Base-by-base conservation (phyloP, 768 basidiomycete species). In the Cystofilobasidium capitatum region DNA sequence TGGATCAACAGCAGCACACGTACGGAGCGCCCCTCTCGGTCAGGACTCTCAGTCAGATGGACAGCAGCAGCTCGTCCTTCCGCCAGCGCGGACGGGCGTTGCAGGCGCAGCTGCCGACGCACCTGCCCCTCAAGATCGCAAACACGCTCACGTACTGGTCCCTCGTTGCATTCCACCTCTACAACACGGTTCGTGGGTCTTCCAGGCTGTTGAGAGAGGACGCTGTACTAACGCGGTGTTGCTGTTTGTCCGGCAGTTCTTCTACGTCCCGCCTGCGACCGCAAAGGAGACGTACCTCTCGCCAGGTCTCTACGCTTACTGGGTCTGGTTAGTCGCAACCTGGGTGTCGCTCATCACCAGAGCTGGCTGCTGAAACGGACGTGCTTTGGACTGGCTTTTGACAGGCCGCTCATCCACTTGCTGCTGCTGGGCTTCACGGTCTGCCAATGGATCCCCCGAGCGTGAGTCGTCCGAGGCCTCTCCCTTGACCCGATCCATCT, bases 261-360 rank as follows among this genome's bases (percentile, higher is more conserved):
- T 14, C 17, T 61, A 61, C 59, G 31, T 26, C 59, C 59, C 10
- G 59, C 7, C 3, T 63, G 45, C 42, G 61, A n/a, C 66, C 12
- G 29, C 62, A 54, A 90, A 90, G 76, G 86, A 88, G 72, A 96
- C 93, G 0, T 97, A 92, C 77, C 80, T 98, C 66, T 96, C 92
- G 1, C 94, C 94, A n/a, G 89, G 90, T 31, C 85, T 86, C 33
- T 96, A 88, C 85, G 87, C 89, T 1, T 94, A 91, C 80, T 83
- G 87, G 79, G 87, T 92, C 75, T 94, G 91, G 90, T 88, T 64
- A 47, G 81, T 75, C 39, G 17, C 37, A 16, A 35, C 31, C 6
- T 49, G n/a, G 20, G 24, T 57, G 29, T 58, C 51, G n/a, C 35
- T 40, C 40, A 16, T 51, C 13, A 17, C 31, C 40, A n/a, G 35